Evolutionary conservation across 2,329 filamentous ascomycete genomes (phyloP), one percentile per base, ranked within the genome.

Genomic region (Apiospora aurea): DNA sequence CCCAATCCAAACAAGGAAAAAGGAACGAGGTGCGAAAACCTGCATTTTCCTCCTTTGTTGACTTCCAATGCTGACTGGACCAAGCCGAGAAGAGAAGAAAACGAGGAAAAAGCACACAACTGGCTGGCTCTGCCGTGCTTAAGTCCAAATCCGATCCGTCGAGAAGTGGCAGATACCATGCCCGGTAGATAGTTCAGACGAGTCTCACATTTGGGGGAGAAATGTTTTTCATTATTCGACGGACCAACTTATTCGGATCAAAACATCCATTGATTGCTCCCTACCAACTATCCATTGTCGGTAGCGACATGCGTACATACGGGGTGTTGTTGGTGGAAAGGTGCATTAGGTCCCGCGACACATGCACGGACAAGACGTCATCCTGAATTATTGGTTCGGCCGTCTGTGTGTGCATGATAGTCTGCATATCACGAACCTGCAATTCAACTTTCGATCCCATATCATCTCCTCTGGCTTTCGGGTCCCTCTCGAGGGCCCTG

Each of bases 331-430:
- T 61, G 29, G 29, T 61, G 53, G 16, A 38, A 61, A 21, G 57
- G 16, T 61, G 53, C 53, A 61, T 61, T 64, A 64, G 57, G 34
- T 64, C 57, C 57, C 57, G 57, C 57, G 57, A 24, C 57, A 57
- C 24, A 64, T 64, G 57, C 57, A 64, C 57, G 13, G 57, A 21
- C 57, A 64, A 64, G 26, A 41, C 57, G 29, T 64, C 57, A 64
- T 34, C 57, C 34, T 64, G 21, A 38, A 64, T 21, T 38, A 61
- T 61, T 61, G 53, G 53, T 61, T 61, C 53, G 18, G 53, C 16
- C 53, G 53, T 61, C 53, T 61, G 53, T 61, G 53, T 61, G 53
- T 61, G 53, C 53, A 61, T 61, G 29, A 61, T 26, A 64, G 34
- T 24, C 29, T 64, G 57, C 57, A 64, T 38, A 64, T 41, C 57